Evolutionary conservation across 1,139 yeast species (phyloP), one percentile per base, ranked within the genome.

Genomic region (Hansenula lynferdii): DNA sequence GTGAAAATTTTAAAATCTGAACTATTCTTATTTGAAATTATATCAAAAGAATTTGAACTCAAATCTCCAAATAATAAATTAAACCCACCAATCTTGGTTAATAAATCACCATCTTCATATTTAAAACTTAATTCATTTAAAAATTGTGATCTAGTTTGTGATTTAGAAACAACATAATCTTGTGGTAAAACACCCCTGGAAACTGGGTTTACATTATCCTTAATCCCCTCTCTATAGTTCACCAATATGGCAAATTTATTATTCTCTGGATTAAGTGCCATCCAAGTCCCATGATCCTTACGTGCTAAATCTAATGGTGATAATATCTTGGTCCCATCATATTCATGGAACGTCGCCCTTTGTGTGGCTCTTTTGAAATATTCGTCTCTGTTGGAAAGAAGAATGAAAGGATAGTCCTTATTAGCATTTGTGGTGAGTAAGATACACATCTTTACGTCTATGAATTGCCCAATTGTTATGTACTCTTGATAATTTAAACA

Each of bases 261-360:
- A 4, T 56, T 58, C 24, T 65, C 65, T 3, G 53, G 50, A 34
- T 79, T 73, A 3, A 84, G 72, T 0, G 96, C 97, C 3, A 87
- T 76, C 98, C 98, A 92, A 0, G 97, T 85, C 0, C 98, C 97
- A 50, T 78, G 87, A 46, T 80, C 90, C 1, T 67, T 62, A 37
- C 92, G 64, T 1, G 82, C 89, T 49, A 84, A 57, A 58, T 92
- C 98, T 27, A 72, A 64, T 0, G 97, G 97, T 6, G 85, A 75
- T 11, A 89, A 57, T 3, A 85, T 62, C 27, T 62, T 54, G 14
- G 50, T 47, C 23, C 45, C 28, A 31, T 60, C 54, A 12, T 69
- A 65, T 7, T 56, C 55, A 42, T 77, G 65, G 54, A 72, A 69
- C n/a, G 69, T 62, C 1, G 94, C 95, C 14, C 60, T 58, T 43